Evolutionary conservation across 805 yeast genomes (phyloP).

Genomic region (Saturnispora besseyi): DNA sequence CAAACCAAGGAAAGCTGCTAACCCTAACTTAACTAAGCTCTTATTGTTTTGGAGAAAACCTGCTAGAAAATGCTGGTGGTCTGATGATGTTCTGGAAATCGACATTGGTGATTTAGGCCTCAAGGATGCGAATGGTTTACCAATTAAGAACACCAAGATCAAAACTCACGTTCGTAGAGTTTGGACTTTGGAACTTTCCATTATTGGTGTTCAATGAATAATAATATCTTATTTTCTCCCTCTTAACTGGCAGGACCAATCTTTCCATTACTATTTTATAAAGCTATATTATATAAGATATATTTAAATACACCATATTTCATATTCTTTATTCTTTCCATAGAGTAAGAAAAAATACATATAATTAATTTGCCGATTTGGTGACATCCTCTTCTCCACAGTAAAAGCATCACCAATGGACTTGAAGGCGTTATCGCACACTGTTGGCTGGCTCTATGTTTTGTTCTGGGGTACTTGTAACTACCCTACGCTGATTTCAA

Average conservation of each 20-base stretch:
- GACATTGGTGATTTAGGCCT: constrained; percentile 23
- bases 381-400: not conserved
- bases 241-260: not conserved
- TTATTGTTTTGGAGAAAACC: constrained; percentile 95
- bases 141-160: constrained; percentile 35
- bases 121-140: constrained; percentile 20
- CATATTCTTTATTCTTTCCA: not conserved
- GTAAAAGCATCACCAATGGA: not conserved
- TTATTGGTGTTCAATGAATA: constrained; percentile 66
- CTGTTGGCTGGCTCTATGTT: constrained; percentile 26
- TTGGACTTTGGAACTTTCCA: constrained; percentile 92
- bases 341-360: not conserved
- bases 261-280: not conserved
- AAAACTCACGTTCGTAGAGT: constrained; percentile 85
- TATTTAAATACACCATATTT: not conserved
- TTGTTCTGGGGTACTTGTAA: constrained; percentile 25
- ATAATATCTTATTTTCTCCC: not conserved
- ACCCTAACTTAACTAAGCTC: constrained; percentile 46
- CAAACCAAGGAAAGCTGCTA: constrained; percentile 23
- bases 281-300: not conserved
- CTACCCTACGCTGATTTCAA: constrained; percentile 28
- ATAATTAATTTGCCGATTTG: not conserved
- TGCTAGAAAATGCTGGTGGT: constrained; percentile 99
- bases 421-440: constrained; percentile 2
- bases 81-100: constrained; percentile 47